These are phyloP conservation scores for Trichosporon ovoides DNA, from an alignment of 1,284 basidiomycete genomes.

Conservation along the genomic window DNA sequence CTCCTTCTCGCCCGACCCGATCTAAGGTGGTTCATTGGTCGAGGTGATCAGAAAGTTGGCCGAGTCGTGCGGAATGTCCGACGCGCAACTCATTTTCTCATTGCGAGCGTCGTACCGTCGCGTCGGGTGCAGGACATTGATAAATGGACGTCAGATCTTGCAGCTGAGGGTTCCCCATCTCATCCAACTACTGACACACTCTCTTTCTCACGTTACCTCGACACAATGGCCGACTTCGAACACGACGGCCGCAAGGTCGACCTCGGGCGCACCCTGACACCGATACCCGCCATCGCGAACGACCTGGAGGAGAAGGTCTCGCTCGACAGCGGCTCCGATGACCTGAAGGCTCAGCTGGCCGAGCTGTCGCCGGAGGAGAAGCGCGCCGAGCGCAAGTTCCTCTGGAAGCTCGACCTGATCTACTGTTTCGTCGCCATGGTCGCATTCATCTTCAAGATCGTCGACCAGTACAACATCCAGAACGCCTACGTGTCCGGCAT, in stretches of 20 bases:
- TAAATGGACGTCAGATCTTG: not conserved
- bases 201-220: not conserved
- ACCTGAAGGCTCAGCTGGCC: not conserved
- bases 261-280: not conserved
- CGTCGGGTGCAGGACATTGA: not conserved
- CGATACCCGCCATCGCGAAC: not conserved
- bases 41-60: not conserved
- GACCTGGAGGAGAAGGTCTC: not conserved
- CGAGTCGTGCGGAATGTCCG: not conserved
- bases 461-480: constrained; percentile 29
- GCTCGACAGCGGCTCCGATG: not conserved
- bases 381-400: constrained; percentile 9
- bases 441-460: constrained; percentile 17
- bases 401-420: constrained; percentile 19
- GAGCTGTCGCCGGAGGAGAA: constrained; percentile 10
- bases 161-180: not conserved
- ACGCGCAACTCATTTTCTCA: not conserved
- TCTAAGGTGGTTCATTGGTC: not conserved
- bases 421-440: constrained; percentile 13
- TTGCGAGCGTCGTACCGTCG: not conserved
- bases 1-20: not conserved
- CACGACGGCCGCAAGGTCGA: constrained; percentile 1
- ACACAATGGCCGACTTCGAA: not conserved
- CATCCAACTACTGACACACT: not conserved
- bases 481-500: constrained; percentile 30